Conservation (phyloP, 768 basidiomycete species). For the Pulveroboletus sp. region DNA sequence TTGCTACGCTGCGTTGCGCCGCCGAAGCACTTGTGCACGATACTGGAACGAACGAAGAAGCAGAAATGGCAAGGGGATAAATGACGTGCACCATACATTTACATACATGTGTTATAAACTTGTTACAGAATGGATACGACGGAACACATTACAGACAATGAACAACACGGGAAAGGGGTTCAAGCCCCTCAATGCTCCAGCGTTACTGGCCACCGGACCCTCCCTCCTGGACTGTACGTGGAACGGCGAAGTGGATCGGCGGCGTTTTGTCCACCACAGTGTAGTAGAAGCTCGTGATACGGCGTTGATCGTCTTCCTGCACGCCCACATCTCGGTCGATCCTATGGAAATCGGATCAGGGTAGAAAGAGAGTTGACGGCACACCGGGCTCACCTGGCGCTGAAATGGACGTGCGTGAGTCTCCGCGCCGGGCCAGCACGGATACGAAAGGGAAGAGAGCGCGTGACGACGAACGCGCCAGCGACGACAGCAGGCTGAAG, state of each 20-base stretch:
- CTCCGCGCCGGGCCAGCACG: constrained; percentile 37
- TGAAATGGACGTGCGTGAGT: constrained; percentile 33
- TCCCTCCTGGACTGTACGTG: constrained; percentile 6
- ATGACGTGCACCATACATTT: neutral
- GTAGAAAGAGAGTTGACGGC: neutral
- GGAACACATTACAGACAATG: neutral
- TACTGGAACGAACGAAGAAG: constrained; percentile 40
- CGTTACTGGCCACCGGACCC: constrained; percentile 8
- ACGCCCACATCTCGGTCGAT: constrained; percentile 21
- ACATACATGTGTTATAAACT: constrained; percentile 2
- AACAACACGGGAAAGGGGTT: neutral
- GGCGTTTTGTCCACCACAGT: constrained; percentile 29
- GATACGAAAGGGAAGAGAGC: constrained; percentile 37
- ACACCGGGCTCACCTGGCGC: constrained; percentile 32
- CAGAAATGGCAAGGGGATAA: constrained; percentile 48
- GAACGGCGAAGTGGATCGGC: constrained; percentile 30
- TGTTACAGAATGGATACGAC: no score
- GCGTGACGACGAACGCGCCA: constrained; percentile 37
- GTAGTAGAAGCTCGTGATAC: constrained; percentile 34
- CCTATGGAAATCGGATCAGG: constrained; percentile 9
- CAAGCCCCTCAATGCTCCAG: neutral
- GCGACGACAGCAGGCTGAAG: constrained; percentile 35
- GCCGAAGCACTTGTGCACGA: constrained; percentile 53
- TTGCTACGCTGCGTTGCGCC: constrained; percentile 53
- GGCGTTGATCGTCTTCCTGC: constrained; percentile 17